Conservation (phyloP, 352 stramenopile genomes). For the Globisporangium emineosum region DNA sequence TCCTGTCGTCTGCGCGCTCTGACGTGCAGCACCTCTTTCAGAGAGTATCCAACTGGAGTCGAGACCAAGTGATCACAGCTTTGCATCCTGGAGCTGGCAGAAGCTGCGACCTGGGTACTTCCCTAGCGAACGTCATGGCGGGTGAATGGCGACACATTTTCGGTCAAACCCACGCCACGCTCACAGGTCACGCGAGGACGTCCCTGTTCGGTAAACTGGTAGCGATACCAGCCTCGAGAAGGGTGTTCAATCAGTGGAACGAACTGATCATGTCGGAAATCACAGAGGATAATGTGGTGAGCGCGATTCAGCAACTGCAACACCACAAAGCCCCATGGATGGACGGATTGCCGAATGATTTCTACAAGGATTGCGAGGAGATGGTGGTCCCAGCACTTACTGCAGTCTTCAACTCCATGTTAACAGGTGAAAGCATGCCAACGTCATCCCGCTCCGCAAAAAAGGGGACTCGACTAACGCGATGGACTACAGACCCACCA, state of each 20-base stretch:
- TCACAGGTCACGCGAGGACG: too few species aligned
- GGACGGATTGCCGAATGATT: not conserved
- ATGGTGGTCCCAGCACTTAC: not conserved
- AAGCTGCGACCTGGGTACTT: too few species aligned
- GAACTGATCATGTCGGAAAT: not conserved
- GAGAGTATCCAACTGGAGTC: too few species aligned
- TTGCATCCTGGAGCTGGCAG: too few species aligned
- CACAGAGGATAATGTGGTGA: not conserved
- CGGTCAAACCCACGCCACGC: too few species aligned
- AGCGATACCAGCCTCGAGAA: not conserved
- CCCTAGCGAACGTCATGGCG: too few species aligned
- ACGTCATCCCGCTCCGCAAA: constrained; percentile 24
- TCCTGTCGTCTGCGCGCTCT: too few species aligned
- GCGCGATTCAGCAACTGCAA: not conserved
- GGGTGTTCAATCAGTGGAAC: not conserved
- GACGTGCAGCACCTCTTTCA: too few species aligned
- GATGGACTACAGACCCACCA: constrained; percentile 24
- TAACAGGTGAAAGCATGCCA: not conserved
- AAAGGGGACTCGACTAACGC: constrained; percentile 14
- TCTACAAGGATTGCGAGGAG: constrained; percentile 5
- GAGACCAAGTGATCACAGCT: too few species aligned
- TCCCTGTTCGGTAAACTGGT: not conserved
- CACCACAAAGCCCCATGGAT: too few species aligned
- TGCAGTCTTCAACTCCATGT: not conserved
- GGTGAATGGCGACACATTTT: too few species aligned